Evolutionary conservation across 306 rosid genomes (phyloP).

Genomic region (Citrullus amarus): DNA sequence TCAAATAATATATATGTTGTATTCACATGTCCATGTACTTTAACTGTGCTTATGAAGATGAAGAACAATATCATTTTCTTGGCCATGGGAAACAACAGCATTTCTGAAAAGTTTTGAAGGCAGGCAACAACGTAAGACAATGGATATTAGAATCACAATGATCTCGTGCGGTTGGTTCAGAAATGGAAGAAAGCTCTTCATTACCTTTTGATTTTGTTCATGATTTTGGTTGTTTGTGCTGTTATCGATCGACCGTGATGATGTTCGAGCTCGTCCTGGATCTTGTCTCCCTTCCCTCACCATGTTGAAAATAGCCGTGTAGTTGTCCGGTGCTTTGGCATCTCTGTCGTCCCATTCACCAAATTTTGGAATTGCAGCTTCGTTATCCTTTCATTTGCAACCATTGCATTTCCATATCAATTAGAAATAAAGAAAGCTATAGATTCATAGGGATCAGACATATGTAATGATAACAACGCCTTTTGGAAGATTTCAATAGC

Average conservation of each 20-base stretch:
- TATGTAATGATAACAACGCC: neutral
- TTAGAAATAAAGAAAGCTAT: neutral
- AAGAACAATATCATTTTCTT: neutral
- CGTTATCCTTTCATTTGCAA: slow-evolving; percentile 31
- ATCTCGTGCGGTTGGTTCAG: neutral
- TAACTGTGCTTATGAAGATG: neutral
- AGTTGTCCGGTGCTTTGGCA: slow-evolving; percentile 77
- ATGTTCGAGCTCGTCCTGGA: slow-evolving; percentile 24
- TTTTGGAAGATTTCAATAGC: neutral
- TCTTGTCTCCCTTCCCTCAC: slow-evolving; percentile 68
- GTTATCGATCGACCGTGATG: slow-evolving; percentile 20
- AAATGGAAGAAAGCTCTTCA: slow-evolving; percentile 21
- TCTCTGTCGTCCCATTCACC: slow-evolving; percentile 87
- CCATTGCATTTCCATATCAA: neutral
- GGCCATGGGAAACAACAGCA: slow-evolving; percentile 11
- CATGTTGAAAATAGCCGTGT: slow-evolving; percentile 69
- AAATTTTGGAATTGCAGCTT: slow-evolving; percentile 90
- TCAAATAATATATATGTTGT: neutral
- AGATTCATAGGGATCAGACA: neutral
- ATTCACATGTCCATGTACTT: neutral
- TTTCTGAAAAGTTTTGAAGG: neutral
- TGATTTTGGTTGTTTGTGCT: slow-evolving; percentile 14
- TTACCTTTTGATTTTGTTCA: neutral
- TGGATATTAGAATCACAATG: neutral
- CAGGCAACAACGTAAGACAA: neutral